Percentiles rank a stretch among this genome's conserved stretches.
phyloP scores from a whole-genome alignment of 495 filamentous ascomycete species.

The Penicillium soppii region DNA sequence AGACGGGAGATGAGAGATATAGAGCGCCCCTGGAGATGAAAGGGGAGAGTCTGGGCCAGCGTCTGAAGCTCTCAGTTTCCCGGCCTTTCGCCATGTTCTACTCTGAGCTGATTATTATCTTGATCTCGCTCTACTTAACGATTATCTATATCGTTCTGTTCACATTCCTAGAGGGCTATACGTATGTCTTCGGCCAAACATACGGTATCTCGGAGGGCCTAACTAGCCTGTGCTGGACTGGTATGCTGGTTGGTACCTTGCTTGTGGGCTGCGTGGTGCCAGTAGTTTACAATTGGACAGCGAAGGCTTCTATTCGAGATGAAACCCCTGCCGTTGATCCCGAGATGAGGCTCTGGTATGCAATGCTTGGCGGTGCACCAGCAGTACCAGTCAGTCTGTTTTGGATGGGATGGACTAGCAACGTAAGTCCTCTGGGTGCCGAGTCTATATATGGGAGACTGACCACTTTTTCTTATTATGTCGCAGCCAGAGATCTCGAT shows the following conservation, averaged over 20 bases:
- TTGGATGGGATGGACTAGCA: slow-evolving; percentile 62
- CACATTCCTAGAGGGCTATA: slow-evolving; percentile 60
- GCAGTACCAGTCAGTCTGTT: slow-evolving; percentile 56
- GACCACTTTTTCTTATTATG: neutral
- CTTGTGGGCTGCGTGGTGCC: slow-evolving; percentile 45
- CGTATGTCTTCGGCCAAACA: slow-evolving; percentile 56
- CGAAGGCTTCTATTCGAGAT: neutral
- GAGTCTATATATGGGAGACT: neutral
- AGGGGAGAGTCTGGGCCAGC: slow-evolving; percentile 17
- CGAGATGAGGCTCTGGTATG: slow-evolving; percentile 55
- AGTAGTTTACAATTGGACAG: slow-evolving; percentile 36
- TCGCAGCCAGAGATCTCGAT: slow-evolving; percentile 42
- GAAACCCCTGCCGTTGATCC: slow-evolving; percentile 31
- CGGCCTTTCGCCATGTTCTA: slow-evolving; percentile 37
- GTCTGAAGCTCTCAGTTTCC: slow-evolving; percentile 28
- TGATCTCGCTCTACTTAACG: slow-evolving; percentile 54
- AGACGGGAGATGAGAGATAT: slow-evolving; percentile 38
- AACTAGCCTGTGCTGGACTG: slow-evolving; percentile 53
- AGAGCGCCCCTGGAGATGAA: slow-evolving; percentile 37
- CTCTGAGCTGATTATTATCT: slow-evolving; percentile 43
- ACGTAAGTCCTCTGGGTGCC: slow-evolving; percentile 20
- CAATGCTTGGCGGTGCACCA: slow-evolving; percentile 54
- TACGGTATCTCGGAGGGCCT: slow-evolving; percentile 49
- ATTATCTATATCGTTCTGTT: slow-evolving; percentile 63
- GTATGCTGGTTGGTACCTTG: slow-evolving; percentile 53